Percentiles rank a stretch among this genome's conserved stretches.
Conservation (phyloP, 331 rosid genomes). For the Pyrus hybrid region DNA sequence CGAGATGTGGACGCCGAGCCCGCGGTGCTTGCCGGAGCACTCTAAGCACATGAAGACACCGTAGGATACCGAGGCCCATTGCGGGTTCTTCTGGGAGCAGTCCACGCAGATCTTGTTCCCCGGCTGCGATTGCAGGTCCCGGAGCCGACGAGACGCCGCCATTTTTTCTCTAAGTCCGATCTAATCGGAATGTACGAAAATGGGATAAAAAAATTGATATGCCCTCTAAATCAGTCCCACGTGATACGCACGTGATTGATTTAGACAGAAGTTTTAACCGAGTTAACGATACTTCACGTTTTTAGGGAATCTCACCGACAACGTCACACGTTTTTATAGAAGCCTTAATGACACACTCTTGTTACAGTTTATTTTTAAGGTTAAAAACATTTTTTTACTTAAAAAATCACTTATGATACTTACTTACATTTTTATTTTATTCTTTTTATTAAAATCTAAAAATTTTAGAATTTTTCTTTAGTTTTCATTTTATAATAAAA, state of each 20-base stretch:
- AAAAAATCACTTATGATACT: too few relatives aligned
- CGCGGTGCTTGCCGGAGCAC: slow-evolving; percentile 99
- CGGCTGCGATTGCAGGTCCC: slow-evolving; percentile 79
- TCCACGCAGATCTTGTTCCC: slow-evolving; percentile 93
- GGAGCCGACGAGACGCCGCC: slow-evolving; percentile 98
- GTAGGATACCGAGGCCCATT: slow-evolving; percentile 97
- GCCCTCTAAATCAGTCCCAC: too few relatives aligned
- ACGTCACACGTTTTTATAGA: background rate
- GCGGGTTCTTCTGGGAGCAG: slow-evolving; percentile 93
- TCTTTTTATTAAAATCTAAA: too few relatives aligned
- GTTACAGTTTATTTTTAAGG: rapidly evolving
- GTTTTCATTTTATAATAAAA: background rate
- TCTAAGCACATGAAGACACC: slow-evolving; percentile 97
- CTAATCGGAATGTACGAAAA: slow-evolving; percentile 7
- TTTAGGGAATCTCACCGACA: background rate
- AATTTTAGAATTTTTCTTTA: too few relatives aligned
- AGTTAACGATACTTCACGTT: too few relatives aligned
- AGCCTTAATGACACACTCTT: rapidly evolving
- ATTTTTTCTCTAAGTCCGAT: slow-evolving; percentile 14
- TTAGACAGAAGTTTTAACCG: too few relatives aligned
- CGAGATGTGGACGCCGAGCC: slow-evolving; percentile 97
- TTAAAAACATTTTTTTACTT: rapidly evolving
- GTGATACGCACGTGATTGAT: too few relatives aligned
- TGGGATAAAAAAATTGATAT: background rate
- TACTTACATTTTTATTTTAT: too few relatives aligned